Evolutionary conservation across 371 early-diverging fungal genomes (phyloP).

Genomic region (Actinomortierella wolfii): DNA sequence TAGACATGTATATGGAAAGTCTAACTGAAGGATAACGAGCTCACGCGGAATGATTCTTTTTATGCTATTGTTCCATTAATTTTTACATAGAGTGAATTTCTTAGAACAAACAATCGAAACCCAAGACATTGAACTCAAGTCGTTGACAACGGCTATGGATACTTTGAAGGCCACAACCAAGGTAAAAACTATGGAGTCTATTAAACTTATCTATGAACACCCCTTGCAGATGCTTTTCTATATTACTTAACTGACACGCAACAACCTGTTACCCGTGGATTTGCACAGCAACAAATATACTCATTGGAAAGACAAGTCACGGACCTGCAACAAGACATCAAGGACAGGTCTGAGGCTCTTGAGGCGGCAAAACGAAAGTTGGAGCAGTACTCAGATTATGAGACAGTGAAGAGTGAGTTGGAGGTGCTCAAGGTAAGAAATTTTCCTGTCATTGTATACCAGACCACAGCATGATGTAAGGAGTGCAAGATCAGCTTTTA

Average conservation of each 20-base stretch:
- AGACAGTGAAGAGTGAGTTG: conserved; percentile 84
- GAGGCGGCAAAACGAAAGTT: conserved; percentile 55
- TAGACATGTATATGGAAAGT: too few species aligned
- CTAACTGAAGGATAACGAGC: too few species aligned
- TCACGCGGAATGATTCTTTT: not conserved
- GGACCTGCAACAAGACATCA: conserved; percentile 28
- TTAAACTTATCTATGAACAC: too few species aligned
- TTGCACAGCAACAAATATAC: conserved; percentile 20
- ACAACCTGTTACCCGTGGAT: not conserved
- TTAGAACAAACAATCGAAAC: conserved; percentile 41
- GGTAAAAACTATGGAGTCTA: not conserved
- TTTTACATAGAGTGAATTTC: conserved; percentile 14
- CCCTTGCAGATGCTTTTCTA: too few species aligned
- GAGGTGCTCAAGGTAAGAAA: conserved; percentile 79
- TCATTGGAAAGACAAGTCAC: conserved; percentile 24
- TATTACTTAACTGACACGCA: too few species aligned
- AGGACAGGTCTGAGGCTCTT: conserved; percentile 56
- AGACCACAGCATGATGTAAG: not conserved
- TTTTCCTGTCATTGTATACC: conserved; percentile 12
- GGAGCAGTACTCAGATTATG: conserved; percentile 72
- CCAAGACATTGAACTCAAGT: conserved; percentile 36
- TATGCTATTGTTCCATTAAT: not conserved
- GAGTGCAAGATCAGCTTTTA: not conserved
- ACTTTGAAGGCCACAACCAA: conserved; percentile 24
- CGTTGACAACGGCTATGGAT: conserved; percentile 25